Evolutionary conservation across 345 rosid genomes (phyloP), one percentile per base, ranked within the genome.

Genomic region (Aethionema arabicum): DNA sequence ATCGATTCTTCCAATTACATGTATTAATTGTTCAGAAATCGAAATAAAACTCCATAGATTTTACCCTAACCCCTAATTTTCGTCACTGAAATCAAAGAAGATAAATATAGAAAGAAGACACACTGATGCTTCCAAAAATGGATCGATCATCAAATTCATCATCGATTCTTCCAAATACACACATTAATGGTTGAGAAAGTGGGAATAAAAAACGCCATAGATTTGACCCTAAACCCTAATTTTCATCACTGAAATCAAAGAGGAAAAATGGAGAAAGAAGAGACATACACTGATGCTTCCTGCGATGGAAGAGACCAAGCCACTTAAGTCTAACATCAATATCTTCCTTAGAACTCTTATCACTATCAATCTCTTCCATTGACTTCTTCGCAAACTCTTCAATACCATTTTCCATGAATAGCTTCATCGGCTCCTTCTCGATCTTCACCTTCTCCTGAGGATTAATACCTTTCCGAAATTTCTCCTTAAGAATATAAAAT

Each of bases 251-350:
- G 29, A 29, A 35, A 15, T 8, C 4, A 4, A 42, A 56, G 15
- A 51, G 7, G 8, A 5, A 29, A 7, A 52, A 5, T 29, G 41
- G 4, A 31, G 13, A 15, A 4, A 11, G 27, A 9, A 8, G 33
- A 15, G 45, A 72, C 95, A 76, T 74, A 92, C 98, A 84, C 0
- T 80, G 90, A 66, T 85, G 93, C 76, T 92, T 92, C 56, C 98
- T 77, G 63, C 98, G 79, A 66, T 89, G 98, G 50, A 92, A 87
- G 64, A 92, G 76, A 69, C 98, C 98, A 73, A 92, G 97, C 97
- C 98, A 92, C 65, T 92, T 92, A 62, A 92, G 97, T 61, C 98
- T 76, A 60, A 89, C 88, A 66, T 92, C 98, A 65, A 89, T 59
- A 57, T 89, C 97, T 32, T 83, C 95, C 61, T 87, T 92, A 0